Conservation (phyloP, 2,329 filamentous ascomycete genomes). For the Colletotrichum siamense region DNA sequence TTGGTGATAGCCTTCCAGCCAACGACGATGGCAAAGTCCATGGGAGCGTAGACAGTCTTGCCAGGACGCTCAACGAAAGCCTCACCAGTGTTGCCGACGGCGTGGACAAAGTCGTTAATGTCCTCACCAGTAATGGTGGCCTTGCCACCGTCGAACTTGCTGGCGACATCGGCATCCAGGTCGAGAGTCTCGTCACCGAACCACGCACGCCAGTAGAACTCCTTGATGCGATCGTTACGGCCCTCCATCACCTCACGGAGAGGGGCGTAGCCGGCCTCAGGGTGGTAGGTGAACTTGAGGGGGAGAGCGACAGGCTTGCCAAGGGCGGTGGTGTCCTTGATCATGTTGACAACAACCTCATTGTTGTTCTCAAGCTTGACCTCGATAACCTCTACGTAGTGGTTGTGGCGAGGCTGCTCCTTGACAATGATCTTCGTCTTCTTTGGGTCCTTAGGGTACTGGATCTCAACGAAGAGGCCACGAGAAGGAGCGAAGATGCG, state of each 20-base stretch:
- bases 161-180: constrained; percentile 83
- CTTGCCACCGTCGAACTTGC: constrained; percentile 88
- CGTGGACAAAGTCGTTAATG: constrained; percentile 99
- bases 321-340: constrained; percentile 89
- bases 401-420: constrained; percentile 85
- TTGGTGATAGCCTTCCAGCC: constrained; percentile 99
- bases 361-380: constrained; percentile 77
- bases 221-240: constrained; percentile 97
- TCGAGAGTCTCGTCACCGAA: constrained; percentile 87
- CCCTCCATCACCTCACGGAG: constrained; percentile 96
- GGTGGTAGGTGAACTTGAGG: constrained; percentile 90
- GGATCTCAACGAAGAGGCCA: constrained; percentile 89
- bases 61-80: constrained; percentile 95
- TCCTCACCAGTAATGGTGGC: constrained; percentile 87
- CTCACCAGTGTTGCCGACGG: constrained; percentile 96
- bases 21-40: constrained; percentile 99
- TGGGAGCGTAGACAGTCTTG: constrained; percentile 92
- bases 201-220: constrained; percentile 99
- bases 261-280: constrained; percentile 95
- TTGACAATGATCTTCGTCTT: constrained; percentile 87
- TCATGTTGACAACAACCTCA: constrained; percentile 87
- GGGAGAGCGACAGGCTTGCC: constrained; percentile 83
- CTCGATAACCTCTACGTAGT: constrained; percentile 88
- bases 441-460: constrained; percentile 78
- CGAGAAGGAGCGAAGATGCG: constrained; percentile 87